A percentile compares a stretch with the other conserved stretches of the same genome.
These are phyloP conservation scores for Agaricus subrufescens DNA, from an alignment of 768 basidiomycete genomes.

Conservation along the genomic window DNA sequence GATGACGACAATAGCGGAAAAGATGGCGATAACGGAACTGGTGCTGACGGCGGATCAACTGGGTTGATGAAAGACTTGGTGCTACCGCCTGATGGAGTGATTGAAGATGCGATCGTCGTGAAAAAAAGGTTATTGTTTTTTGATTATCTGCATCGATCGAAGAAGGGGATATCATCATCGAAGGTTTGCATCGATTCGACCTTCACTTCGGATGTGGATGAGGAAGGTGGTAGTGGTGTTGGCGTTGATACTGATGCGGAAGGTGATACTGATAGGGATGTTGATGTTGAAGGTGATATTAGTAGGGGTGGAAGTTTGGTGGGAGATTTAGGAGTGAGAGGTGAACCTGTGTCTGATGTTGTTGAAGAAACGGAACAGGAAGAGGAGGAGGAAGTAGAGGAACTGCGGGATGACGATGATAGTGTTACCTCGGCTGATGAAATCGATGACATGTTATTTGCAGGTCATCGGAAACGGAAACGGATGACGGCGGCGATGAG, in stretches of 20 bases:
- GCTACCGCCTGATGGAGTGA: not conserved
- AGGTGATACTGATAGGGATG: not conserved
- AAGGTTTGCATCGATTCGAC: too few species aligned
- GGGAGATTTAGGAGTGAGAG: not conserved
- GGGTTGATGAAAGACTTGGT: not conserved
- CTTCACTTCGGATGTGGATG: not conserved
- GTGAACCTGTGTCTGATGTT: not conserved
- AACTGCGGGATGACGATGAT: too few species aligned
- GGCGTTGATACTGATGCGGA: not conserved
- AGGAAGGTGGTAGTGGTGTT: not conserved
- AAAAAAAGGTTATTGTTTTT: not conserved
- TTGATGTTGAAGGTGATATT: not conserved
- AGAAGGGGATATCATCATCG: too few species aligned
- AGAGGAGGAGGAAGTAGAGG: not conserved
- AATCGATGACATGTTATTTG: too few species aligned
- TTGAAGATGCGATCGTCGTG: conserved; percentile 2
- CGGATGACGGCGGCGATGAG: too few species aligned
- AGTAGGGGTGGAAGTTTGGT: not conserved
- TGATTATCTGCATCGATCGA: not conserved
- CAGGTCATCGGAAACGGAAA: too few species aligned
- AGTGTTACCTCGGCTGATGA: too few species aligned
- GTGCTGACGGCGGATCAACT: too few species aligned
- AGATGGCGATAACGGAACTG: too few species aligned
- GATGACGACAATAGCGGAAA: not conserved
- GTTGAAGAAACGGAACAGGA: not conserved